phyloP scores from a whole-genome alignment of 495 filamentous ascomycete genomes.

The Xylaria telfairii region DNA sequence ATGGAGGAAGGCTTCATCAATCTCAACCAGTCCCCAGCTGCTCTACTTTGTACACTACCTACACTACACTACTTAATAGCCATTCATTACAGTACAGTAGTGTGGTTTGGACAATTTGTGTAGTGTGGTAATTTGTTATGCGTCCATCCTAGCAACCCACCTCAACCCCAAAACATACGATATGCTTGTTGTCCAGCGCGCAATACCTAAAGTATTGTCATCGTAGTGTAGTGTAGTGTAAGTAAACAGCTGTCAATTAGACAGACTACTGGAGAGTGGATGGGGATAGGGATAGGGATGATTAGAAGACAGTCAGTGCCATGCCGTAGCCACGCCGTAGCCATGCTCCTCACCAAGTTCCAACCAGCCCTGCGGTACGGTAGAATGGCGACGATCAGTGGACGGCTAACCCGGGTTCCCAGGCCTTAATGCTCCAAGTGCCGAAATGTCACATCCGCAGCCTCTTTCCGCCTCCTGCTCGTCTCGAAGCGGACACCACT shows the following conservation, averaged over 20 bases:
- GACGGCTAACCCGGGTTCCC: constrained; percentile 9
- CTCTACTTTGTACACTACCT: too few species aligned
- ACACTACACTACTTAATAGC: background rate
- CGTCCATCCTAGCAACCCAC: constrained; percentile 2
- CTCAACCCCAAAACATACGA: constrained; percentile 6
- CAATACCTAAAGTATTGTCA: too few species aligned
- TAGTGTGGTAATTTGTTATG: background rate
- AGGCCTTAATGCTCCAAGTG: constrained; percentile 18
- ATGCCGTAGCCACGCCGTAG: background rate
- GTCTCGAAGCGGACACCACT: constrained; percentile 13
- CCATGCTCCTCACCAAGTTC: background rate
- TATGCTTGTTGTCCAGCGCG: background rate
- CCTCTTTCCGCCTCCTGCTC: constrained; percentile 17
- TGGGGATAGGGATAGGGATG: too few species aligned
- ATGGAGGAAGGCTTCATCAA: constrained; percentile 12
- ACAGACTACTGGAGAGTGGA: too few species aligned
- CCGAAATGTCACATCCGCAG: constrained; percentile 27
- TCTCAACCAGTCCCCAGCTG: background rate
- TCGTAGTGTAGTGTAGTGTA: background rate
- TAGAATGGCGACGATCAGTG: constrained; percentile 19
- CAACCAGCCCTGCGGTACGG: constrained; percentile 12
- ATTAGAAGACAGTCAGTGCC: background rate
- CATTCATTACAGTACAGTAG: background rate
- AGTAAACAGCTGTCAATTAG: background rate
- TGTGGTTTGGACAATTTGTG: background rate